Evolutionary conservation across 768 basidiomycete species (phyloP).

Genomic region (Mycena olivaceomarginata): DNA sequence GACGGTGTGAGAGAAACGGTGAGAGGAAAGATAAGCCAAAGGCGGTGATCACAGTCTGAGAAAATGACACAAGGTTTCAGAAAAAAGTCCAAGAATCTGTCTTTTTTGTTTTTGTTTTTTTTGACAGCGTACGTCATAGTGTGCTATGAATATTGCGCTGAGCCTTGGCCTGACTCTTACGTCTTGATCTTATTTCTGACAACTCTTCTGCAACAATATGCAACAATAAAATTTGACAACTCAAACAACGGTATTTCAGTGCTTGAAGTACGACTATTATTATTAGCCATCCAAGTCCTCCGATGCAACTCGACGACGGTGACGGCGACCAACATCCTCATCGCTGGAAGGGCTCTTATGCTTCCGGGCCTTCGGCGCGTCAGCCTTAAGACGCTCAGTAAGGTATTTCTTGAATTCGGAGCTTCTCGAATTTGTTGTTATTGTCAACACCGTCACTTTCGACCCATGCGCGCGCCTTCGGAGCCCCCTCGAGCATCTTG

Average conservation of each 20-base stretch:
- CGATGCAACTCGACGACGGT: not conserved
- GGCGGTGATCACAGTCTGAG: not conserved
- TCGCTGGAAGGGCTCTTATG: not conserved
- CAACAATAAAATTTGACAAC: not conserved
- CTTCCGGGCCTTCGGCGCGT: not conserved
- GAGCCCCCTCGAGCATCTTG: conserved; percentile 4
- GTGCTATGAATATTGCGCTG: too few species aligned
- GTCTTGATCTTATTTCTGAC: too few species aligned
- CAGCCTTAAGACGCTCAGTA: not conserved
- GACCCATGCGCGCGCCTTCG: not conserved
- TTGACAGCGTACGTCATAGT: too few species aligned
- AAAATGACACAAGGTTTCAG: too few species aligned
- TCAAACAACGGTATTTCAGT: not conserved
- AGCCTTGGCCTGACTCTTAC: too few species aligned
- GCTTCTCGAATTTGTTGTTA: not conserved
- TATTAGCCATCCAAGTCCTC: not conserved
- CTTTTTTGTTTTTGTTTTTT: not conserved
- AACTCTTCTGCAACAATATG: not conserved
- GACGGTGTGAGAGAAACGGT: not conserved
- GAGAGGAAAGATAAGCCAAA: not conserved
- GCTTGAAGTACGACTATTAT: not conserved
- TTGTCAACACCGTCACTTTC: not conserved
- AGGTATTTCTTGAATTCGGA: conserved; percentile 2
- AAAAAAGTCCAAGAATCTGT: too few species aligned
- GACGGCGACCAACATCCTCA: not conserved